Base-by-base conservation (phyloP, 2,329 filamentous ascomycete genomes). In the Xylaria hypoxylon region DNA sequence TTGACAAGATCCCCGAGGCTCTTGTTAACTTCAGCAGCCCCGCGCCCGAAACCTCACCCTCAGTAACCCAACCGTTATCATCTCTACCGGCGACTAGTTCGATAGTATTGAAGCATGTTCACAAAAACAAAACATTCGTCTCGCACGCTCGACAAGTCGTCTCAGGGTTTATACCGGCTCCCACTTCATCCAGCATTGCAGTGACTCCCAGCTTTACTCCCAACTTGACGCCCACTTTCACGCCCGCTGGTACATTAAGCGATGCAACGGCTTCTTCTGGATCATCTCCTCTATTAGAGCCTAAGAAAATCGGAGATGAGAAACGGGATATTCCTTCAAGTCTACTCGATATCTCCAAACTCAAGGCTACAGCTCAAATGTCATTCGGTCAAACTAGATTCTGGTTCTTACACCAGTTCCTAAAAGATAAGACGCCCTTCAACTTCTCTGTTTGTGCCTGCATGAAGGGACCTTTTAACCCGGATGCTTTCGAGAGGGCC, bases 1-100 rank as follows among this genome's bases (percentile, higher is more conserved):
- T 44, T 11, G 53, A 48, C 5, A 67, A 69, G 24, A 35, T 69
- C 22, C 26, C 61, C 5, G 59, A 53, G 26, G 17, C 59, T 26
- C 45, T 51, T 38, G 11, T 40, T 31, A 50, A 17, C 19, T 5
- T 50, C 24, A 40, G 38, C 33, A 31, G 33, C 22, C 5, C 44
- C 17, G 31, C 3, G 45, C 38, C 35, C 19, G 1, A 6, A 50
- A 50, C 52, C n/a, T n/a, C 52, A 22, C 28, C 28, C 26, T 2
- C 22, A n/a, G 44, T 38, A 57, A 57, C 24, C 13, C 5, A 57
- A 31, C 40, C 15, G 17, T 55, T 24, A 19, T 31, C 22, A 4
- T 10, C 52, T 11, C 19, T 44, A 28, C 35, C 38, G 31, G 2
- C 35, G 2, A n/a, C 19, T 15, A 56, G 31, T 1, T 24, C 55